Evolutionary conservation across 2,329 filamentous ascomycete species (phyloP).

Genomic region (Hypoxylon sp.): DNA sequence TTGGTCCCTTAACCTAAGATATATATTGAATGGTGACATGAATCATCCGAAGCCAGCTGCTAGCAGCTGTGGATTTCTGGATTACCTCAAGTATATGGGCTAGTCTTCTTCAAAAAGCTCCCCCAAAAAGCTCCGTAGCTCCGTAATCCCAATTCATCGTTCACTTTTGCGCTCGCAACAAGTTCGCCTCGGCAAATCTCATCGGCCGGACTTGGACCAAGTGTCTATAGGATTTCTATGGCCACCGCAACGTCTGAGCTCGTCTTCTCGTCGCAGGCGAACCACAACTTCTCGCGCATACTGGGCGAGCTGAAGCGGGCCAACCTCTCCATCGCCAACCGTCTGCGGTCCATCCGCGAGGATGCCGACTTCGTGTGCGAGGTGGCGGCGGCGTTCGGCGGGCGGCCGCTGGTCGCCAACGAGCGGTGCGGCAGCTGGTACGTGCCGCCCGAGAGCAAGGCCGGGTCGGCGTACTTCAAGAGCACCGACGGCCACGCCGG

Average conservation of each 20-base stretch:
- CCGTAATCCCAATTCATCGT: neutral
- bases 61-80: neutral
- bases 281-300: conserved; percentile 72
- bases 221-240: conserved; percentile 26
- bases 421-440: conserved; percentile 98
- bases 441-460: conserved; percentile 70
- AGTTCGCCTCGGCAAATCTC: too few species aligned
- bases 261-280: conserved; percentile 60
- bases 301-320: conserved; percentile 77
- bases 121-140: neutral
- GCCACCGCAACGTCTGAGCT: conserved; percentile 51
- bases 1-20: too few species aligned
- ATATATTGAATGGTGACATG: neutral
- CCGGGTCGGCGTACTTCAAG: conserved; percentile 90
- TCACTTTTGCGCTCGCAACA: too few species aligned
- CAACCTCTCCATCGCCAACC: conserved; percentile 80
- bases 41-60: neutral
- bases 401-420: conserved; percentile 83
- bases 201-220: too few species aligned
- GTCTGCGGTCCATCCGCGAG: conserved; percentile 77
- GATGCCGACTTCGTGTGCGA: conserved; percentile 78
- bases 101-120: too few species aligned
- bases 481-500: conserved; percentile 94
- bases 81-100: neutral
- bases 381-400: conserved; percentile 61